A percentile compares a stretch with the other conserved stretches of the same genome.
Evolutionary conservation across 1,139 yeast genomes (phyloP).

Genomic region (Nematodospora anomalae): DNA sequence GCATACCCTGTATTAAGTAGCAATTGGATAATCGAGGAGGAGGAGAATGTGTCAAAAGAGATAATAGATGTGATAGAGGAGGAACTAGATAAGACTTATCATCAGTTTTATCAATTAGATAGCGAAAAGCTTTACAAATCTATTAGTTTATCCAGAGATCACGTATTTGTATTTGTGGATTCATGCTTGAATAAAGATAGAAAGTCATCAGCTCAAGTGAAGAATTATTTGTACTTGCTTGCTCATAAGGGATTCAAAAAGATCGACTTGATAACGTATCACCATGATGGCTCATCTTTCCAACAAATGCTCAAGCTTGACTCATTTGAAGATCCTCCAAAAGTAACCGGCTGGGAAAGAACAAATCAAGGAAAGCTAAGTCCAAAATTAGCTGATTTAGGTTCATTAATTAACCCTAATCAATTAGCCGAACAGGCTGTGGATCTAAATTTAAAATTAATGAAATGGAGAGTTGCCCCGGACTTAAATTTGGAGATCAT

Average conservation of each 20-base stretch:
- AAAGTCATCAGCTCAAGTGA: conserved; percentile 60
- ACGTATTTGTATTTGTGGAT: conserved; percentile 58
- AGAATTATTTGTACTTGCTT: conserved; percentile 64
- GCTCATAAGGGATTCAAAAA: conserved; percentile 35
- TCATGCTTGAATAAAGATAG: conserved; percentile 45
- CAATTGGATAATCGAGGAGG: conserved; percentile 33
- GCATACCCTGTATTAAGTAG: conserved; percentile 68
- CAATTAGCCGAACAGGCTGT: conserved; percentile 89
- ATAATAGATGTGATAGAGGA: conserved; percentile 4
- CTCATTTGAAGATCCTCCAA: conserved; percentile 22
- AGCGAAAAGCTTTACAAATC: conserved; percentile 9
- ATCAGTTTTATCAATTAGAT: conserved; percentile 18
- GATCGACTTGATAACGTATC: conserved; percentile 41
- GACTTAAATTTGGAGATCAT: conserved; percentile 66
- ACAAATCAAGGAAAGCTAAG: conserved; percentile 69
- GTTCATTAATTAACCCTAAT: conserved; percentile 74
- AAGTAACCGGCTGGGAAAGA: conserved; percentile 87
- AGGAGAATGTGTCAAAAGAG: conserved; percentile 7
- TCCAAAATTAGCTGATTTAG: conserved; percentile 82
- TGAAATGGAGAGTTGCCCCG: conserved; percentile 97
- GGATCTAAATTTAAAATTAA: conserved; percentile 81
- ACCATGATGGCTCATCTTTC: conserved; percentile 27
- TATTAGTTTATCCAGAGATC: conserved; percentile 5
- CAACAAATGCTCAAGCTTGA: conserved; percentile 20
- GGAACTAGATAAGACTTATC: conserved; percentile 5